phyloP scores from a whole-genome alignment of 1,139 yeast species.

The Zygoascus hellenicus region DNA sequence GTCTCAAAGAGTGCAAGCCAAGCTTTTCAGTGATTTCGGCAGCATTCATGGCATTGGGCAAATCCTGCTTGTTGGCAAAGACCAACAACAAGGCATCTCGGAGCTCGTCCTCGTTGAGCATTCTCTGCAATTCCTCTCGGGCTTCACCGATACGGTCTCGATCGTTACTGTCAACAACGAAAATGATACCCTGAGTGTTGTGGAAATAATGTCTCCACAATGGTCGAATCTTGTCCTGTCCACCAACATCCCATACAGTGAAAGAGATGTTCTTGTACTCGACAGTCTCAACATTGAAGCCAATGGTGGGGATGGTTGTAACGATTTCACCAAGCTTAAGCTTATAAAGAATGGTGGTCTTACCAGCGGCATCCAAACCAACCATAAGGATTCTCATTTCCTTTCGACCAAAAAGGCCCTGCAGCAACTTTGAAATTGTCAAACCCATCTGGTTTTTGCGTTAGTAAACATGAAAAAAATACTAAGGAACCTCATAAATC shows the following conservation, averaged over 20 bases:
- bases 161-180: constrained; percentile 89
- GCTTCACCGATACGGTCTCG: constrained; percentile 93
- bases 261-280: constrained; percentile 91
- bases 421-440: constrained; percentile 79
- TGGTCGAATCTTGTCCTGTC: constrained; percentile 93
- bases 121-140: constrained; percentile 88
- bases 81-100: constrained; percentile 85
- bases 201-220: constrained; percentile 95
- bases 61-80: constrained; percentile 82
- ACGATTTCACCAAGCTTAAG: constrained; percentile 87
- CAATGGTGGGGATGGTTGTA: constrained; percentile 90
- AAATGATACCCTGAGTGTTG: constrained; percentile 90
- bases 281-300: constrained; percentile 91
- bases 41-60: constrained; percentile 94
- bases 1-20: constrained; percentile 87
- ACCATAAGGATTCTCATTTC: constrained; percentile 90
- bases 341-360: constrained; percentile 84
- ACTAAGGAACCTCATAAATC: too few species aligned
- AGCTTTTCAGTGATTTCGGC: constrained; percentile 91
- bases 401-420: constrained; percentile 59
- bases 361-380: constrained; percentile 91
- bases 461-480: constrained; percentile 2
- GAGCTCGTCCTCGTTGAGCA: constrained; percentile 90
- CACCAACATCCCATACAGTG: constrained; percentile 98
- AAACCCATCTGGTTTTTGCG: constrained; percentile 56